Evolutionary conservation across 805 yeast species (phyloP).

Genomic region (Dipodascopsis tothii): DNA sequence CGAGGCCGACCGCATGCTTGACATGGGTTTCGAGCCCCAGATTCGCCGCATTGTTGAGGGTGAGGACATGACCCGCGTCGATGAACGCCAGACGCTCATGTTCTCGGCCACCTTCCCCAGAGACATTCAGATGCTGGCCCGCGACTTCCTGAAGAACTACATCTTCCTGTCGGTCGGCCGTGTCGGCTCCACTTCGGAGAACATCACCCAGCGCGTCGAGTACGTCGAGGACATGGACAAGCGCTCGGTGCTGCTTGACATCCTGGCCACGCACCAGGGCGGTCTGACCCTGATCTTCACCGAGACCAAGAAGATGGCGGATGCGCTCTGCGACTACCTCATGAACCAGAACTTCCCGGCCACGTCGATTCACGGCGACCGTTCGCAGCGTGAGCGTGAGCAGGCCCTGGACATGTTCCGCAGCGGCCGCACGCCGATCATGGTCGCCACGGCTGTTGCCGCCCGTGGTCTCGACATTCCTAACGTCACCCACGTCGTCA

Average conservation of each 20-base stretch:
- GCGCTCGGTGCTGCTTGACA: conserved; percentile 81
- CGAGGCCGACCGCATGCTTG: conserved; percentile 99
- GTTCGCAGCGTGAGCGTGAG: conserved; percentile 96
- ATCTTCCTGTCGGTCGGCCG: conserved; percentile 95
- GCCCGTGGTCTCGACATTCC: conserved; percentile 99
- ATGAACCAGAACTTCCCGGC: conserved; percentile 88
- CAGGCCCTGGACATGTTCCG: conserved; percentile 92
- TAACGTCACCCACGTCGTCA: conserved; percentile 94
- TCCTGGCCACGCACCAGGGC: conserved; percentile 65
- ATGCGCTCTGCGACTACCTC: conserved; percentile 84
- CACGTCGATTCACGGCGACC: conserved; percentile 98
- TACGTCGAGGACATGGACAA: conserved; percentile 92
- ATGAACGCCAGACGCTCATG: conserved; percentile 92
- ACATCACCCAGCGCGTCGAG: conserved; percentile 87
- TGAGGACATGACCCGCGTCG: conserved; percentile 93
- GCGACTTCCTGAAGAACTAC: conserved; percentile 93
- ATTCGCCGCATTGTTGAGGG: conserved; percentile 96
- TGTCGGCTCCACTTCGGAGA: conserved; percentile 98
- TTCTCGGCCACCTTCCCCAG: conserved; percentile 98
- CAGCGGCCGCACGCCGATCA: conserved; percentile 81
- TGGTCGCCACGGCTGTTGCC: conserved; percentile 99
- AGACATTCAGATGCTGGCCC: conserved; percentile 93
- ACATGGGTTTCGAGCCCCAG: conserved; percentile 99
- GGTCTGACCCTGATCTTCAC: conserved; percentile 93
- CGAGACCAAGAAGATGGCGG: conserved; percentile 98